Evolutionary conservation across 129 eudicot genomes (phyloP), one percentile per base, ranked within the genome.

Genomic region (Flaveria ramosissima): DNA sequence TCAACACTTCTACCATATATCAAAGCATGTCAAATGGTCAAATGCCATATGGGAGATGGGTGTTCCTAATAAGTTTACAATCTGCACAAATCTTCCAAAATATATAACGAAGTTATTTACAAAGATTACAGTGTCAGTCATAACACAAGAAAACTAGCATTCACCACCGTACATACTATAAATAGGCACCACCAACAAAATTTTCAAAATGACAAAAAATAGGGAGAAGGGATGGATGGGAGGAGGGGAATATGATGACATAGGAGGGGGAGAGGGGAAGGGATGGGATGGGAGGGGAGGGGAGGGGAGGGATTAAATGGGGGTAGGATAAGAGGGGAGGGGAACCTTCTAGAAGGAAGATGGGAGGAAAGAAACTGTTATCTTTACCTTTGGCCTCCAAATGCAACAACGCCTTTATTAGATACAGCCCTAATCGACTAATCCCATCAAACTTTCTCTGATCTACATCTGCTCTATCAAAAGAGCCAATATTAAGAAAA

Each of bases 391-490:
- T 72, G 26, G 79, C 75, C 76, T 77, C 64, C 76, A 45, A 77
- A 66, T 48, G 72, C 73, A 63, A 75, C 45, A 74, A 69, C 57
- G 67, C 51, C 71, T 46, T 66, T 69, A 75, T 68, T 73, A 75
- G 73, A 71, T 75, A 81, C 73, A 81, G 73, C 73, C 84, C 85
- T 81, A 81, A 70, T 73, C 45, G 17, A 71, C 60, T 83, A 83
- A 72, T 77, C 63, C 72, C 83, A 72, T 66, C 80, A 46, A 46
- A 70, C 21, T 53, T 77, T 72, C 76, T 77, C 71, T 69, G 72
- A 73, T 77, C 78, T 67, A 78, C 83, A 83, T 77, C 83, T 83
- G 86, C 75, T 78, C 86, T 83, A 77, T 74, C 79, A 83, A 83
- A 82, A 75, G 72, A 78, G 75, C 61, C 68, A 66, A 66, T 64